Base-by-base conservation (phyloP, 768 basidiomycete species). In the Agaricus subrufescens region DNA sequence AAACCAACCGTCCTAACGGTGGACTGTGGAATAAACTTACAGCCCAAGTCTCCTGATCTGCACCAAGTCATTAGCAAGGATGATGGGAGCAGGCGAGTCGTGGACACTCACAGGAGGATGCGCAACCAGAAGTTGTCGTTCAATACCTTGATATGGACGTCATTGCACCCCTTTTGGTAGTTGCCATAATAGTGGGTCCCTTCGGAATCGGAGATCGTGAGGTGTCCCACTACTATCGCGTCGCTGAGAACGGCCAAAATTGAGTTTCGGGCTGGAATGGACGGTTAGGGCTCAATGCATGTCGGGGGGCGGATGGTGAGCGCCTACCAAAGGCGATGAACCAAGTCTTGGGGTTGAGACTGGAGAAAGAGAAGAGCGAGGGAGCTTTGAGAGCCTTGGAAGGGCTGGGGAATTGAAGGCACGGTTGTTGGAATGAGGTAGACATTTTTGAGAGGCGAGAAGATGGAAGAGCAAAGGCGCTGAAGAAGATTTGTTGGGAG, bases 91-190 rank as follows among this genome's bases (percentile, higher is more conserved):
- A 56, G 40, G 43, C 45, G 59, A 47, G 60, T 51, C 37, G 15
- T 56, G 45, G 39, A 47, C 54, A 73, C 82, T 65, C 69, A 84
- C 80, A 86, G 69, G 57, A 88, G 68, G 54, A 87, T 75, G 42
- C 86, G 83, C 52, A 82, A 69, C 86, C 86, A 88, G 63, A 88
- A 88, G 66, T 81, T 80, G 49, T 81, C 76, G 65, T 80, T 83
- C 14, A 75, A 63, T 56, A 88, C 72, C 59, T 75, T 77, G 56
- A 88, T 65, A 58, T 81, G 77, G 55, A 83, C 83, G 64, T 83
- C 78, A 72, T 83, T 85, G 68, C 75, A 81, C 52, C 79, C 82
- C 63, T 82, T 82, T 67, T 75, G 70, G 63, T 77, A 76, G 29
- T 70, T 75, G 45, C 85, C 85, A 62, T 83, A 87, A 63, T 82